Evolutionary conservation across 257 asterid genomes (phyloP).

Genomic region (Przewalskia tangutica): DNA sequence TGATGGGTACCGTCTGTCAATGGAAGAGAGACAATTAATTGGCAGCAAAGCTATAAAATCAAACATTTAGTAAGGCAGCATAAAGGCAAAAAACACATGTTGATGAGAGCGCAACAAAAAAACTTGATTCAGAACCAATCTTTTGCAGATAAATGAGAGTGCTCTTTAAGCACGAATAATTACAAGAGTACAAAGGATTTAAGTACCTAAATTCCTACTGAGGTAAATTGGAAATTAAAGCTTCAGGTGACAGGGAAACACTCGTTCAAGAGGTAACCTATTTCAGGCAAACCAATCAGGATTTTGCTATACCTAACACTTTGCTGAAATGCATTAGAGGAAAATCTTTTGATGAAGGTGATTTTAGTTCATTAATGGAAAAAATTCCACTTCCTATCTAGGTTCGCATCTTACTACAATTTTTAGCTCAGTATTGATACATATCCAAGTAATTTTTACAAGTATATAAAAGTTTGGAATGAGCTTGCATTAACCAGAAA

Average conservation of each 20-base stretch:
- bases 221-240: background rate
- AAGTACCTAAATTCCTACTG: background rate
- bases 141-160: background rate
- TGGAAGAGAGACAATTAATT: background rate
- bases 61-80: background rate
- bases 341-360: background rate
- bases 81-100: background rate
- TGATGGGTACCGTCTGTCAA: conserved; percentile 30
- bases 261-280: background rate
- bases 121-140: background rate
- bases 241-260: background rate
- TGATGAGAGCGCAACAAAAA: background rate
- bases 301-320: background rate
- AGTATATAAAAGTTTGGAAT: background rate
- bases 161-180: background rate
- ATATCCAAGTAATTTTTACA: background rate
- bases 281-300: background rate
- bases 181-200: background rate
- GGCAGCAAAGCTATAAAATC: background rate
- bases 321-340: background rate
- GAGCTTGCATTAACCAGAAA: background rate
- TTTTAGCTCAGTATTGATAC: background rate
- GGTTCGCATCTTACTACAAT: background rate
- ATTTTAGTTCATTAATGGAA: background rate
- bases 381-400: background rate